phyloP scores from a whole-genome alignment of 805 yeast genomes.

The Metschnikowia bowlesiae region DNA sequence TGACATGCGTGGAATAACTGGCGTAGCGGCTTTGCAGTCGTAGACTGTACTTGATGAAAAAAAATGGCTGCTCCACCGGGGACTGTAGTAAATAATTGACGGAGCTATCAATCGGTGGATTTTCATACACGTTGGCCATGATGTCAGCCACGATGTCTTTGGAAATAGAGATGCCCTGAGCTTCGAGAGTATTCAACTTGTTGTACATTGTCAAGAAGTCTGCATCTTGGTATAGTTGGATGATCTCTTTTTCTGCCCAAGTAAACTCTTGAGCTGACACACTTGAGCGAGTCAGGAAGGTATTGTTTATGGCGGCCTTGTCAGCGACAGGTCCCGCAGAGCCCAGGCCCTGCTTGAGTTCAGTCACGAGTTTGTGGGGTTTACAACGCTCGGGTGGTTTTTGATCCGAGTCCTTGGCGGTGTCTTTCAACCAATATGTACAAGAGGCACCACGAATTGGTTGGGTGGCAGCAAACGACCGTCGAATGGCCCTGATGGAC shows the following conservation, averaged over 20 bases:
- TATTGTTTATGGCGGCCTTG: neutral
- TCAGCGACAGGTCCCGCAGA: neutral
- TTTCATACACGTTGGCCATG: constrained; percentile 12
- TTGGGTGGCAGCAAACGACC: constrained; percentile 15
- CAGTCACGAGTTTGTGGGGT: neutral
- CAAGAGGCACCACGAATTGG: constrained; percentile 17
- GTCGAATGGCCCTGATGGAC: constrained; percentile 13
- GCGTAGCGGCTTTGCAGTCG: constrained; percentile 7
- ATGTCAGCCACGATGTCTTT: constrained; percentile 12
- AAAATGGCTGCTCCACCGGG: constrained; percentile 12
- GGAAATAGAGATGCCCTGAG: constrained; percentile 5
- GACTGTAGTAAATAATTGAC: constrained; percentile 12
- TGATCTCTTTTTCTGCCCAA: constrained; percentile 13
- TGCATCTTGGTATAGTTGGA: constrained; percentile 10
- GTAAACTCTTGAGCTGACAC: neutral
- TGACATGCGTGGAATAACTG: constrained; percentile 17
- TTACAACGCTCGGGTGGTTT: constrained; percentile 2
- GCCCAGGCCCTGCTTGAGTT: neutral
- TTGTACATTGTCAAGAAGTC: constrained; percentile 11
- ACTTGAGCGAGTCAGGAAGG: neutral
- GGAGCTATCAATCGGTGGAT: constrained; percentile 10
- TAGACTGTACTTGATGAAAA: constrained; percentile 8
- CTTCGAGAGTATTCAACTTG: constrained; percentile 7
- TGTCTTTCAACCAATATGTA: constrained; percentile 15
- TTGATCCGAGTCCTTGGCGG: constrained; percentile 10